Evolutionary conservation across 768 basidiomycete genomes (phyloP).

Genomic region (Leccinum subgranulosum): DNA sequence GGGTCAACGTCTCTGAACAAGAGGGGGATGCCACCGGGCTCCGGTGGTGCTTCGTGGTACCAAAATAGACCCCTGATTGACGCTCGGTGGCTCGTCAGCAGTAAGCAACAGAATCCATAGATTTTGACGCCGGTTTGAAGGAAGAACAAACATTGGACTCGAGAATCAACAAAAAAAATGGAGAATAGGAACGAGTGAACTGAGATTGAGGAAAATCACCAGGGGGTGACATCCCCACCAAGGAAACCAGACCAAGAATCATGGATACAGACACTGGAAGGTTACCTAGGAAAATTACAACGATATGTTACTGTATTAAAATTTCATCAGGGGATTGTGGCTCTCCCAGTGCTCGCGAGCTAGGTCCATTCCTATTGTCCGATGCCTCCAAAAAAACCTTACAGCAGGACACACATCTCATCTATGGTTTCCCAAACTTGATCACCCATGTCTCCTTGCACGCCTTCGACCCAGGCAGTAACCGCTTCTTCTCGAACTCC

Average conservation of each 20-base stretch:
- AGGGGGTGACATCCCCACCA: not conserved
- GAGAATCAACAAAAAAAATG: not conserved
- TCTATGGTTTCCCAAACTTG: conserved; percentile 38
- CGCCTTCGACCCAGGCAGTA: conserved; percentile 42
- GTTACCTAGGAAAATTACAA: not conserved
- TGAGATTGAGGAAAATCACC: not conserved
- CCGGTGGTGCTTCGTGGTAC: too few relatives aligned
- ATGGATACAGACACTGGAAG: not conserved
- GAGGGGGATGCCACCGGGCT: too few relatives aligned
- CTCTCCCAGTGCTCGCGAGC: not conserved
- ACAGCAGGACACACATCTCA: not conserved
- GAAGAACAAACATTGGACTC: not conserved
- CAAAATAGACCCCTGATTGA: too few relatives aligned
- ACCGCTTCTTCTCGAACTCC: conserved; percentile 48
- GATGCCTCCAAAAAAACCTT: not conserved
- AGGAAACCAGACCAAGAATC: not conserved
- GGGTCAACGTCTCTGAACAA: too few relatives aligned
- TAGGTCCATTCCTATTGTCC: not conserved
- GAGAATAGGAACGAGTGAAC: not conserved
- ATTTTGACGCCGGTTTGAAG: not conserved
- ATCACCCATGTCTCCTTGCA: conserved; percentile 60
- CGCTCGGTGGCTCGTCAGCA: not conserved
- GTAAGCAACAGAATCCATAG: not conserved
- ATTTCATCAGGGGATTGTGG: not conserved
- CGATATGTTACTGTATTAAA: not conserved